Conservation (phyloP, 805 yeast genomes). For the Saturnispora diversa region DNA sequence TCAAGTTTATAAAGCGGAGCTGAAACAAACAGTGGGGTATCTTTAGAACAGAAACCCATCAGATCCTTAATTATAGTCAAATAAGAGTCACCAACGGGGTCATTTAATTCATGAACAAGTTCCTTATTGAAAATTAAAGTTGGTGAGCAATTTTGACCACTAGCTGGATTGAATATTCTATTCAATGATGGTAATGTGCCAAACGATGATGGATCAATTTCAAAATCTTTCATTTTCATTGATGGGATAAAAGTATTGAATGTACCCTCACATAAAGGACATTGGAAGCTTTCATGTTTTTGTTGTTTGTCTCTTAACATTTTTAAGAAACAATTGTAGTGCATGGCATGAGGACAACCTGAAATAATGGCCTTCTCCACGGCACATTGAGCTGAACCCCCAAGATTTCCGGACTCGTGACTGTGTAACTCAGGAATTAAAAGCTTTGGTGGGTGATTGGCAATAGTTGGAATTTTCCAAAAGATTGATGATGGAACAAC, state of each 20-base stretch:
- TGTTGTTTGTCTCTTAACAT: conserved; percentile 23
- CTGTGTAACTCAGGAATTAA: too few relatives aligned
- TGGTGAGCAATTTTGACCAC: conserved; percentile 27
- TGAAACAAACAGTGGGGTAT: conserved; percentile 1
- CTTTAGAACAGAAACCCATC: conserved; percentile 9
- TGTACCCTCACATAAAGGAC: conserved; percentile 44
- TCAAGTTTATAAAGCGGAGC: conserved; percentile 1
- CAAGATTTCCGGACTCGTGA: conserved; percentile 9
- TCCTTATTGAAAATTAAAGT: conserved; percentile 25
- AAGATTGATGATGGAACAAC: conserved; percentile 39
- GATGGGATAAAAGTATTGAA: conserved; percentile 41
- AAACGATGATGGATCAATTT: conserved; percentile 18
- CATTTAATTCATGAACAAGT: conserved; percentile 21
- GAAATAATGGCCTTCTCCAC: conserved; percentile 29
- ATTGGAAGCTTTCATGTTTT: conserved; percentile 26
- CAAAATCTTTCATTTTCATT: conserved; percentile 26
- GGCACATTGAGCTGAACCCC: conserved; percentile 13
- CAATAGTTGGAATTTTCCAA: conserved; percentile 38
- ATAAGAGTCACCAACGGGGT: conserved; percentile 16
- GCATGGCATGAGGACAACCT: conserved; percentile 50
- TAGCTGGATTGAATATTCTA: conserved; percentile 5
- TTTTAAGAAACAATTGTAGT: conserved; percentile 35
- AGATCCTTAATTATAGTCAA: conserved; percentile 20
- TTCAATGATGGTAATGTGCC: conserved; percentile 1
- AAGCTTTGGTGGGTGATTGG: conserved; percentile 24